Evolutionary conservation across 495 filamentous ascomycete genomes (phyloP), one percentile per base, ranked within the genome.

Genomic region (Aspergillus sclerotioniger): DNA sequence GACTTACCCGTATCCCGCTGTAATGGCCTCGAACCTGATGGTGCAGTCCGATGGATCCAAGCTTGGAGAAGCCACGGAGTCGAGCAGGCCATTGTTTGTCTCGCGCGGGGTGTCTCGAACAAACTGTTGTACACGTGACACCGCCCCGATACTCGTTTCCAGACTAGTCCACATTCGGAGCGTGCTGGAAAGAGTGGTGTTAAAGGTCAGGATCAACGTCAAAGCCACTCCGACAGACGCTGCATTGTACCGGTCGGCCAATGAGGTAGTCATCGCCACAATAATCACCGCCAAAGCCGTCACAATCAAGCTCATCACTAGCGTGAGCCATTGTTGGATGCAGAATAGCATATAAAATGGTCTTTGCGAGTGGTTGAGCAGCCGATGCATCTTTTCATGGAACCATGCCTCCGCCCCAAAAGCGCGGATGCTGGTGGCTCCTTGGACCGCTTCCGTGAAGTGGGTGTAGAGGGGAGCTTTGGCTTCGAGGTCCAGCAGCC

Each of bases 311-410:
- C 83, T 68, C 76, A 90, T 81, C 16, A 87, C 79, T 66, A 87
- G 79, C n/a, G 76, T 79, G 63, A 92, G 76, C 88, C 89, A 92
- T 31, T 87, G 77, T 82, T 90, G 73, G 78, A 88, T 44, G 80
- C 74, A 83, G 79, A 86, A 55, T 76, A 72, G 71, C 83, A 81
- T 74, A 57, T 86, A 84, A 81, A 31, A 78, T 74, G 51, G 84
- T 66, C 32, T 76, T 68, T 61, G 79, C 58, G 72, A 84, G 78
- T 50, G 72, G 64, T 91, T 87, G 2, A 91, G 17, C 5, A 25
- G 25, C 25, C 25, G 25, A 25, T 25, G 5, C 25, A 25, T 25
- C 25, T 25, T 15, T 28, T 16, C 13, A 28, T 31, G 20, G 6
- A 15, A 25, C 29, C 6, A 3, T 31, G 8, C 3, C 15, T 16